phyloP scores from a whole-genome alignment of 768 basidiomycete genomes.

The Psilocybe cyanescens region DNA sequence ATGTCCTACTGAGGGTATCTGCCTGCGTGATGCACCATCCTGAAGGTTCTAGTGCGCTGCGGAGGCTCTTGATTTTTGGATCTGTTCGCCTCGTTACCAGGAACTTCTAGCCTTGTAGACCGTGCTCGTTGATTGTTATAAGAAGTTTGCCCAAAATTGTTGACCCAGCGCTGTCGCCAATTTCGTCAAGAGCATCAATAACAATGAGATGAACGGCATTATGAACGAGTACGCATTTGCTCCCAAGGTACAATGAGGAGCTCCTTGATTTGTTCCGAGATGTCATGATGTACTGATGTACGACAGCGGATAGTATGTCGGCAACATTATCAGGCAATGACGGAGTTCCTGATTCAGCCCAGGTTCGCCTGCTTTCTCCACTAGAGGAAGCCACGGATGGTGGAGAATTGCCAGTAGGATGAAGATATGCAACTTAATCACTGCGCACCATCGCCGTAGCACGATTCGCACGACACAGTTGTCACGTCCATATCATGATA shows the following conservation, averaged over 20 bases:
- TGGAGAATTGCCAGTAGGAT: too few relatives aligned
- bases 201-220: slow-evolving; percentile 17
- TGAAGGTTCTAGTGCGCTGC: slow-evolving; percentile 79
- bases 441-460: too few relatives aligned
- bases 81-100: slow-evolving; percentile 26
- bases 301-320: background rate
- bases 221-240: background rate
- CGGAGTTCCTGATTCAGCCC: too few relatives aligned
- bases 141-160: slow-evolving; percentile 13
- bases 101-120: slow-evolving; percentile 21
- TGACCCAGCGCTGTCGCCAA: slow-evolving; percentile 13
- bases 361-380: too few relatives aligned
- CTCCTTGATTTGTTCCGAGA: background rate
- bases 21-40: slow-evolving; percentile 87
- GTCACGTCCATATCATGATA: too few relatives aligned
- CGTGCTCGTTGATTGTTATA: slow-evolving; percentile 2
- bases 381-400: too few relatives aligned
- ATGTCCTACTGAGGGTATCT: slow-evolving; percentile 60
- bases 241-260: slow-evolving; percentile 27
- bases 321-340: background rate
- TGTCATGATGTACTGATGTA: background rate
- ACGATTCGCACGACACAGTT: too few relatives aligned
- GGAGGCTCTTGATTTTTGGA: slow-evolving; percentile 38
- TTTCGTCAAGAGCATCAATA: slow-evolving; percentile 29
- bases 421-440: too few relatives aligned